Percentiles rank a stretch among this genome's conserved stretches.
Evolutionary conservation across 139 green algal genomes (phyloP).

Genomic region (Pycnococcus provasolii): DNA sequence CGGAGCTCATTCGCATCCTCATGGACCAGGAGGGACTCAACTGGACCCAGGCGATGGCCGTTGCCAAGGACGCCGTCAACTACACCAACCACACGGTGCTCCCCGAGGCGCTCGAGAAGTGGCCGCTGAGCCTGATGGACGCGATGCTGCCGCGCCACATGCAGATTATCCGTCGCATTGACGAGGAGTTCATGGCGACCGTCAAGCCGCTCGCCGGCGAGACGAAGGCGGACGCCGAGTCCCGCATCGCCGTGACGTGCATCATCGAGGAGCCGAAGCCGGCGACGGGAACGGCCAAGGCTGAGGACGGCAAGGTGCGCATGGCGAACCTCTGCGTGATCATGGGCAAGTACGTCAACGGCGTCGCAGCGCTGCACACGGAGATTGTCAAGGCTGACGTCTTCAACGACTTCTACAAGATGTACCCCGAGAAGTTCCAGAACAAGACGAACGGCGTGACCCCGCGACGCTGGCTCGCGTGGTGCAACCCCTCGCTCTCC

Average conservation of each 20-base stretch:
- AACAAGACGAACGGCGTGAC: constrained; percentile 99
- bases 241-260: neutral
- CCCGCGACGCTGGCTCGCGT: constrained; percentile 78
- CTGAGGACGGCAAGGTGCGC: constrained; percentile 50
- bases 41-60: constrained; percentile 74
- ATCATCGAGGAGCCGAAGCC: neutral
- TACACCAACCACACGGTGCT: constrained; percentile 99
- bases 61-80: constrained; percentile 71
- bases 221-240: neutral
- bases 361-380: constrained; percentile 78
- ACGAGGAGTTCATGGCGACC: constrained; percentile 2
- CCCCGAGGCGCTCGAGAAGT: constrained; percentile 98
- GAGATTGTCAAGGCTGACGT: constrained; percentile 89
- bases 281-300: constrained; percentile 9
- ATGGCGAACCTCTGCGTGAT: constrained; percentile 96
- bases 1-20: constrained; percentile 94
- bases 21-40: constrained; percentile 82
- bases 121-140: constrained; percentile 75
- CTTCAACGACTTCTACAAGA: constrained; percentile 75
- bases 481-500: constrained; percentile 88
- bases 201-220: neutral
- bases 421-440: constrained; percentile 87
- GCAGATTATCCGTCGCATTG: constrained; percentile 69
- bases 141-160: constrained; percentile 95
- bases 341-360: constrained; percentile 76